phyloP scores from a whole-genome alignment of 164 flowering plant species.

The Macadamia tetraphylla region DNA sequence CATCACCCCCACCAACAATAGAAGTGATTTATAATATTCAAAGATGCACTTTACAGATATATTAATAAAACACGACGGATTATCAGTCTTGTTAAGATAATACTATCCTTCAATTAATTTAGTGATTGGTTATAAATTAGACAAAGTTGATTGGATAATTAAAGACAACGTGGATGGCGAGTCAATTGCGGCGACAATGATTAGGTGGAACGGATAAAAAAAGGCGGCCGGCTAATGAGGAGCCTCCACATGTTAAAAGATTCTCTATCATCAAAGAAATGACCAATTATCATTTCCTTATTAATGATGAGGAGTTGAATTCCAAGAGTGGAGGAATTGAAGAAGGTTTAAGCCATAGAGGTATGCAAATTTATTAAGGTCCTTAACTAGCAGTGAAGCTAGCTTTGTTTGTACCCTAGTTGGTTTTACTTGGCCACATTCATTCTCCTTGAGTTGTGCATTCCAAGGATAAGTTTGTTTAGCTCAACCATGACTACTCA shows the following conservation, averaged over 20 bases:
- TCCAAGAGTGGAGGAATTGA: neutral
- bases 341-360: neutral
- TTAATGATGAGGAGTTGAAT: neutral
- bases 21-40: neutral
- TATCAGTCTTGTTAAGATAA: neutral
- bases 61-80: neutral
- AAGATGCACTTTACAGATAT: neutral
- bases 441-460: neutral
- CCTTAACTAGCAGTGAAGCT: neutral
- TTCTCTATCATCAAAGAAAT: neutral
- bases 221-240: neutral
- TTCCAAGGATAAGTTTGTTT: neutral
- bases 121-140: neutral
- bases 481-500: neutral
- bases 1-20: neutral
- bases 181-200: neutral
- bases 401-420: neutral
- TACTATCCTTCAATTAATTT: neutral
- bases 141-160: neutral
- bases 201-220: neutral
- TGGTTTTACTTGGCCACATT: neutral
- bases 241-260: neutral
- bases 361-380: neutral
- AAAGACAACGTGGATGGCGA: neutral
- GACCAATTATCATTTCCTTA: neutral